phyloP scores from a whole-genome alignment of 257 asterid species.

The Capsicum baccatum region DNA sequence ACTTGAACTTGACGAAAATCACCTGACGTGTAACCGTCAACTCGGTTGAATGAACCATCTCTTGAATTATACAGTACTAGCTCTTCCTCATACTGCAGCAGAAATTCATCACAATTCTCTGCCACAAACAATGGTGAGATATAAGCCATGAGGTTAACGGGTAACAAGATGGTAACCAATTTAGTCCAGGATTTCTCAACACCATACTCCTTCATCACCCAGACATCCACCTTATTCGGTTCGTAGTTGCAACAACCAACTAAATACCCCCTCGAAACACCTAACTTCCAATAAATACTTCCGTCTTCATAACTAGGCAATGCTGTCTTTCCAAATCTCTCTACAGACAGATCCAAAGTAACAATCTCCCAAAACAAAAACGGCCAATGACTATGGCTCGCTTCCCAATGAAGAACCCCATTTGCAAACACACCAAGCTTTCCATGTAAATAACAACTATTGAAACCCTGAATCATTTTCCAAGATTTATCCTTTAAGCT shows the following conservation, averaged over 20 bases:
- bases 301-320: neutral
- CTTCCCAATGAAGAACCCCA: constrained; percentile 47
- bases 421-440: constrained; percentile 30
- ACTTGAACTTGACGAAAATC: constrained; percentile 9
- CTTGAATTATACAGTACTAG: too few species aligned
- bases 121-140: constrained; percentile 34
- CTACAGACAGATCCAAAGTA: constrained; percentile 28
- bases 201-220: too few species aligned
- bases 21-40: too few species aligned
- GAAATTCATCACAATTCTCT: constrained; percentile 26
- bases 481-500: constrained; percentile 40
- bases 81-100: too few species aligned
- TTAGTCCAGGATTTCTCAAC: constrained; percentile 24
- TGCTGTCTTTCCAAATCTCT: neutral
- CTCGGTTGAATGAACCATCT: too few species aligned
- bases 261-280: constrained; percentile 32
- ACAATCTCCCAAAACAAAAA: constrained; percentile 26
- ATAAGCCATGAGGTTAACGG: too few species aligned
- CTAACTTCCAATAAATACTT: neutral
- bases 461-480: constrained; percentile 25
- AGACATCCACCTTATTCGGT: constrained; percentile 32
- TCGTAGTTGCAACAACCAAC: constrained; percentile 13
- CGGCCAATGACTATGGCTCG: neutral
- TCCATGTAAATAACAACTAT: neutral
- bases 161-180: too few species aligned